These are phyloP conservation scores for Jacaranda copaia DNA, from an alignment of 257 asterid genomes.

Conservation along the genomic window DNA sequence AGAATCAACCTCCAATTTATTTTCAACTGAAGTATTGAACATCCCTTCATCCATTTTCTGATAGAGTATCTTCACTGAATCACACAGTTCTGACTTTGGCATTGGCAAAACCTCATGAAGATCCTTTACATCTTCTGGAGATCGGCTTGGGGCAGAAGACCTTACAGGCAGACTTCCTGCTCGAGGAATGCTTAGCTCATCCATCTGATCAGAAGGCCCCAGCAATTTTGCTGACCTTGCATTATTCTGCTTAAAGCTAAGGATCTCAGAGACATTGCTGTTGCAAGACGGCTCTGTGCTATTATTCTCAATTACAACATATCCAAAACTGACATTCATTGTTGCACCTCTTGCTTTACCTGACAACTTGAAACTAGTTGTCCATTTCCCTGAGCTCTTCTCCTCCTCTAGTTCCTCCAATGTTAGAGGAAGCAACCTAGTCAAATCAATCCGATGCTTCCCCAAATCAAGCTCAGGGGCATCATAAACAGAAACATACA, in stretches of 20 bases:
- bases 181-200: conserved; percentile 50
- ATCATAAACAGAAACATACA: conserved; percentile 72
- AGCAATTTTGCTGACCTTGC: conserved; percentile 38
- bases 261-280: conserved; percentile 46
- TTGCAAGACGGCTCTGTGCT: conserved; percentile 36
- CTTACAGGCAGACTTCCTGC: conserved; percentile 65
- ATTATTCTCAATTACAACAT: conserved; percentile 58
- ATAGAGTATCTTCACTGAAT: conserved; percentile 70
- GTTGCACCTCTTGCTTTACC: conserved; percentile 87
- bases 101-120: conserved; percentile 82
- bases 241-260: conserved; percentile 44
- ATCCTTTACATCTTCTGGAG: conserved; percentile 71
- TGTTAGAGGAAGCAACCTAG: conserved; percentile 92
- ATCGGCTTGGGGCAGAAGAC: conserved; percentile 46
- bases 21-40: conserved; percentile 43
- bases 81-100: conserved; percentile 59
- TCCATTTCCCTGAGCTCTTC: conserved; percentile 90
- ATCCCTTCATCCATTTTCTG: conserved; percentile 73
- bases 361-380: conserved; percentile 86
- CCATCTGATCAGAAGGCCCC: conserved; percentile 37
- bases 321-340: conserved; percentile 84
- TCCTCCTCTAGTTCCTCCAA: conserved; percentile 91
- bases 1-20: conserved; percentile 47
- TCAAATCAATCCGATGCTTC: conserved; percentile 83
- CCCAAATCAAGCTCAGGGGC: conserved; percentile 89